These are phyloP conservation scores for Didymella sp. DNA, from an alignment of 2,329 filamentous ascomycete genomes.

Conservation along the genomic window DNA sequence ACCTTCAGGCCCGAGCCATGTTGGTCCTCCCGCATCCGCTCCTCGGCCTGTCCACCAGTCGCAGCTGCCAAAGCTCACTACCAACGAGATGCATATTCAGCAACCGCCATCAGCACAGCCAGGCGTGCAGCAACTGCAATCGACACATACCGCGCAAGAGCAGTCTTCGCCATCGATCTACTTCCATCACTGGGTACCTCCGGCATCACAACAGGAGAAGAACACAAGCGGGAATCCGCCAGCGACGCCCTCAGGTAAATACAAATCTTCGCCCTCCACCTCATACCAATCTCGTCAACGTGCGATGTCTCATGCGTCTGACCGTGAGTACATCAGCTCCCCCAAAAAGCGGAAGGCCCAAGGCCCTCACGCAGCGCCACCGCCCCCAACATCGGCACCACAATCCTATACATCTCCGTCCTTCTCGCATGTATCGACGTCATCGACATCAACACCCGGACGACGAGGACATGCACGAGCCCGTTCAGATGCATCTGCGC, in stretches of 20 bases:
- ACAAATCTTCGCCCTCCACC: conserved; percentile 50
- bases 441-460: conserved; percentile 62
- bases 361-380: conserved; percentile 59
- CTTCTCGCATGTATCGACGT: conserved; percentile 64
- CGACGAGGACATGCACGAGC: conserved; percentile 68
- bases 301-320: conserved; percentile 59
- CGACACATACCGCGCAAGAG: conserved; percentile 60
- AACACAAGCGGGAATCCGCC: conserved; percentile 68
- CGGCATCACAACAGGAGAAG: conserved; percentile 66
- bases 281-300: conserved; percentile 53
- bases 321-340: conserved; percentile 72
- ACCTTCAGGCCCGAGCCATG: conserved; percentile 34
- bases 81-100: conserved; percentile 60
- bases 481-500: conserved; percentile 66
- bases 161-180: conserved; percentile 78
- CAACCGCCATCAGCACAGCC: conserved; percentile 53
- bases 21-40: conserved; percentile 50
- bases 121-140: conserved; percentile 51
- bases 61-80: conserved; percentile 59
- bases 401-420: conserved; percentile 57
- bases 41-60: conserved; percentile 56
- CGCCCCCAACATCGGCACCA: conserved; percentile 59
- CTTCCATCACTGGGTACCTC: conserved; percentile 93
- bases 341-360: conserved; percentile 84
- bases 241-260: conserved; percentile 73